Percentiles rank a stretch among this genome's conserved stretches.
Evolutionary conservation across 139 green algal species (phyloP).

Genomic region (Chlamydomonas eustigma): DNA sequence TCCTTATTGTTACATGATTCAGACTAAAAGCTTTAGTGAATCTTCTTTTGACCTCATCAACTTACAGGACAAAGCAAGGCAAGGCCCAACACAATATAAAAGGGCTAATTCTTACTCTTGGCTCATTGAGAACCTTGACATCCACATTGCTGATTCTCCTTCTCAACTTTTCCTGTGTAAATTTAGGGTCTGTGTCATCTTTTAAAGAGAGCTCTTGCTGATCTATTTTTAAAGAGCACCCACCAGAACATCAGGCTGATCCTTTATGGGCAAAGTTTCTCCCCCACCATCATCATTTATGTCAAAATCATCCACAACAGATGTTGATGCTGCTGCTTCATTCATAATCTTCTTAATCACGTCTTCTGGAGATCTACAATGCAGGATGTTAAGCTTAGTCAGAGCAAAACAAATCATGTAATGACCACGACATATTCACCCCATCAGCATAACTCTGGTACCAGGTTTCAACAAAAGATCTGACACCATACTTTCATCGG

Average conservation of each 20-base stretch:
- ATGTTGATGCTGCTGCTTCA: conserved; percentile 56
- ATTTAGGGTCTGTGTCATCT: neutral
- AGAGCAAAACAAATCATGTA: no score
- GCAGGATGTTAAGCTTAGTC: conserved; percentile 2
- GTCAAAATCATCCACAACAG: conserved; percentile 83
- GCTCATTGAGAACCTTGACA: conserved; percentile 69
- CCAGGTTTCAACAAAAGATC: conserved; percentile 63
- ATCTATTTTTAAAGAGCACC: neutral
- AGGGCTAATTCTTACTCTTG: conserved; percentile 29
- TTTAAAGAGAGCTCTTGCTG: neutral
- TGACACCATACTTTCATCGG: conserved; percentile 39
- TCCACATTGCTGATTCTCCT: conserved; percentile 50
- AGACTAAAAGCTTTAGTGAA: conserved; percentile 8
- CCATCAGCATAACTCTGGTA: conserved; percentile 79
- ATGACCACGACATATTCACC: conserved; percentile 27
- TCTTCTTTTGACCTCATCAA: no score
- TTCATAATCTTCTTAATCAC: conserved; percentile 42
- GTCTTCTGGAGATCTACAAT: conserved; percentile 57
- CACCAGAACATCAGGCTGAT: conserved; percentile 55
- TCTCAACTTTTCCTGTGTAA: conserved; percentile 66
- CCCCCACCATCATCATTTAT: conserved; percentile 30
- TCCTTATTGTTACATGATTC: neutral
- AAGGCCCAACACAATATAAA: neutral
- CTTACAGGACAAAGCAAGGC: no score
- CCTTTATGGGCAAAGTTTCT: conserved; percentile 32